Evolutionary conservation across 2,329 filamentous ascomycete species (phyloP), one percentile per base, ranked within the genome.

Genomic region (Arachnopeziza araneosa): DNA sequence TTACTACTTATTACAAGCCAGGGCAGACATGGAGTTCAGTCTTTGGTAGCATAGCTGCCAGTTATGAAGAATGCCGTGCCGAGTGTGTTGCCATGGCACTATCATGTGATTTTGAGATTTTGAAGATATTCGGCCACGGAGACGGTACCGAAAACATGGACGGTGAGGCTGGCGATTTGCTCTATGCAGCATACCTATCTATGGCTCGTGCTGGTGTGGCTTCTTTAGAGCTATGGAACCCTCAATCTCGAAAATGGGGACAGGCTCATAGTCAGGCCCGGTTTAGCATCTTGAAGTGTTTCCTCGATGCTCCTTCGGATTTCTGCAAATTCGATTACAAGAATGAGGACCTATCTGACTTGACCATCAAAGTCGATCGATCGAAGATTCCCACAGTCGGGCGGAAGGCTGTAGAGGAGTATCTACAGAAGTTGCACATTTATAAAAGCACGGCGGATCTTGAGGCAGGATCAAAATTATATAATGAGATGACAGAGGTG

Each of bases 1-100:
- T 97, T 54, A 84, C 83, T 1, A 91, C 88, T 1, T 97, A 89
- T 87, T 98, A 98, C 79, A 96, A 95, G 75, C 91, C 91, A 1
- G 92, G 92, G 2, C 91, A 97, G 75, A 98, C 93, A 0, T 98
- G 93, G 93, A 90, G 91, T 59, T 91, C 88, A 5, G 91, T 96
- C 0, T 98, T 98, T 71, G 92, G 93, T 24, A 85, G 89, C 62
- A 85, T 96, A 64, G 91, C 93, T 48, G 91, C 89, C 2, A 90
- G 88, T 19, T 97, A 96, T 70, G 93, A 98, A 75, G 93, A 98
- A 75, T 98, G 93, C 74, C 87, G 93, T 58, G 93, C 93, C 4
- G 93, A 98, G 74, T 89, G 92, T 69, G 93, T 97, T 12, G 93
- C 93, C 56, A 96, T 97, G 92, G 87, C 86, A 50, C 80, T 98